Evolutionary conservation across 139 green algal genomes (phyloP), one percentile per base, ranked within the genome.

Genomic region (Chlamydomonas schloesseri): DNA sequence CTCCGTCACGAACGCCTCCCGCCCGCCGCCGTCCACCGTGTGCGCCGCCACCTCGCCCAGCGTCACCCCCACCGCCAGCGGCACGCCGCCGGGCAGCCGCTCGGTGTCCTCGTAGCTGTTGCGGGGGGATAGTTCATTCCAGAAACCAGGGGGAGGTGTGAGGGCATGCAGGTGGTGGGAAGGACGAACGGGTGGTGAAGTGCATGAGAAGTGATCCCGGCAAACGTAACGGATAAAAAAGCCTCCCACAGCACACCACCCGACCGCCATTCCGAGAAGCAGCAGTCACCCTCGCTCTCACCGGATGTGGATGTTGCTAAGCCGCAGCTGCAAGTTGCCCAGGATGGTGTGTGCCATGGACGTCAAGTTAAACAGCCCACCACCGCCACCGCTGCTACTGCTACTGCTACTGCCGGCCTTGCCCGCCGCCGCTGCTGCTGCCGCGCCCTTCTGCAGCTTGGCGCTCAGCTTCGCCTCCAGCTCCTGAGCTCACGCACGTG

Each of bases 301-400:
- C 60, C 96, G 91, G 18, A 99, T 91, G 87, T 99, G 97, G 34
- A 99, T 83, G 82, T 99, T 99, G 73, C 89, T 97, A 81, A 99
- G 95, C 42, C 77, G 81, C 55, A 96, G 73, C 87, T 94, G 86
- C 85, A 71, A 86, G 88, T 95, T 95, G 62, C 83, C 91, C 23
- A 98, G 88, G n/a, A 98, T 94, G 0, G 95, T 96, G 86, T 98
- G 92, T 23, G 96, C 94, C 64, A 97, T 78, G 65, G 84, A 88
- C 47, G 90, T 88, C 18, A 97, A 84, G 53, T 65, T 47, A 57
- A 71, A 42, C 33, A 58, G 1, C 20, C 46, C 36, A 4, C n/a
- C 77, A 4, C n/a, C 77, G 37, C 37, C 58, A 58, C 18, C 62
- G 17, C 78, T 20, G 33, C 28, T 17, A 37, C 55, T n/a, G n/a